phyloP scores from a whole-genome alignment of 345 rosid genomes.

The Camelina hispida region DNA sequence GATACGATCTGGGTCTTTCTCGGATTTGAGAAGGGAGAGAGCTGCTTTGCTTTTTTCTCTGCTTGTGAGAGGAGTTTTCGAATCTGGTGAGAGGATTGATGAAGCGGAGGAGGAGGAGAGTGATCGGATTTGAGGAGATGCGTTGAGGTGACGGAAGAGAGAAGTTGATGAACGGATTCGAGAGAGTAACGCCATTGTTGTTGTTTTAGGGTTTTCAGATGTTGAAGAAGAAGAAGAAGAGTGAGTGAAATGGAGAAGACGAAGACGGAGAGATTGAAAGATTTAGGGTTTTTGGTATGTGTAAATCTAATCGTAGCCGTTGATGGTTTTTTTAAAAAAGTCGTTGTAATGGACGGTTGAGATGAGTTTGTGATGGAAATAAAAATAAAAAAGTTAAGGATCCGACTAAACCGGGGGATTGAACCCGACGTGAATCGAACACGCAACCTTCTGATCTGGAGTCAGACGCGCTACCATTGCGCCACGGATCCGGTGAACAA shows the following conservation, averaged over 20 bases:
- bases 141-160: constrained; percentile 39
- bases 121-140: constrained; percentile 21
- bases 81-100: constrained; percentile 49
- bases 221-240: constrained; percentile 31
- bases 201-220: constrained; percentile 11
- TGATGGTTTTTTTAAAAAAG: background rate
- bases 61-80: constrained; percentile 57
- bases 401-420: constrained; percentile 10
- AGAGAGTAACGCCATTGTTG: constrained; percentile 52
- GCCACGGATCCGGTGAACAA: constrained; percentile 71
- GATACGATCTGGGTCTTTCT: constrained; percentile 72
- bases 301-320: constrained; percentile 20
- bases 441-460: constrained; percentile 99
- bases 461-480: constrained; percentile 99
- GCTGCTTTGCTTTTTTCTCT: constrained; percentile 69
- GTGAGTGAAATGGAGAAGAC: background rate
- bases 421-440: constrained; percentile 63
- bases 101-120: constrained; percentile 43
- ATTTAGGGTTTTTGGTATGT: background rate
- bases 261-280: constrained; percentile 8
- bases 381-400: background rate
- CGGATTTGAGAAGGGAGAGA: constrained; percentile 68
- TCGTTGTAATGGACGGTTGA: constrained; percentile 8
- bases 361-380: background rate
- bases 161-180: constrained; percentile 50